Evolutionary conservation across 441 rosid genomes (phyloP).

Genomic region (Euphorbia corollata): DNA sequence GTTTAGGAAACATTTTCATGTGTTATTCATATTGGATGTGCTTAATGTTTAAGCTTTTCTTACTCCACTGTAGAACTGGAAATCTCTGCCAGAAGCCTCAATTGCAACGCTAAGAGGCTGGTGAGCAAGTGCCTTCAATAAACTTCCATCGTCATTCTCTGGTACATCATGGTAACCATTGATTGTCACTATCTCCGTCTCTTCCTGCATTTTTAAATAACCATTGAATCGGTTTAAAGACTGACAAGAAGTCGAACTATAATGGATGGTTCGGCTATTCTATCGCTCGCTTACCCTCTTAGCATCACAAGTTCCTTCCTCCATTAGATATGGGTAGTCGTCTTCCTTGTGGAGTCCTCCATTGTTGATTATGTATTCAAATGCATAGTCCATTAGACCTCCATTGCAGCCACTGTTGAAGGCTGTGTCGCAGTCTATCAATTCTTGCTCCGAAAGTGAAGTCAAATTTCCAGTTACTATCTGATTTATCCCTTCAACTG

Average conservation of each 20-base stretch:
- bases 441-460: conserved; percentile 67
- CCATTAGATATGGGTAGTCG: conserved; percentile 77
- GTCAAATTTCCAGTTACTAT: conserved; percentile 65
- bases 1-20: not conserved
- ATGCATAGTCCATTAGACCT: conserved; percentile 82
- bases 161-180: conserved; percentile 66
- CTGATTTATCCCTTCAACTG: conserved; percentile 77
- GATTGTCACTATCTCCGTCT: conserved; percentile 38
- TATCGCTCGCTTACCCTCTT: conserved; percentile 32
- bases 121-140: conserved; percentile 59
- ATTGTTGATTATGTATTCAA: conserved; percentile 43
- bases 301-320: conserved; percentile 58
- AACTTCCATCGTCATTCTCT: conserved; percentile 41
- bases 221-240: not conserved
- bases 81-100: conserved; percentile 69
- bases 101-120: conserved; percentile 76
- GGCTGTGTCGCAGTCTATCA: conserved; percentile 60
- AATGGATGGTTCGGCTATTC: not conserved
- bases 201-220: conserved; percentile 31
- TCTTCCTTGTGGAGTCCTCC: conserved; percentile 74
- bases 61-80: conserved; percentile 78
- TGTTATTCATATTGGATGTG: not conserved
- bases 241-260: not conserved
- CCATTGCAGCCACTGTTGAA: conserved; percentile 72
- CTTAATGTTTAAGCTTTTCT: conserved; percentile 3